Evolutionary conservation across 179 eudicot species (phyloP), one percentile per base, ranked within the genome.

Genomic region (Drosera spatulata): DNA sequence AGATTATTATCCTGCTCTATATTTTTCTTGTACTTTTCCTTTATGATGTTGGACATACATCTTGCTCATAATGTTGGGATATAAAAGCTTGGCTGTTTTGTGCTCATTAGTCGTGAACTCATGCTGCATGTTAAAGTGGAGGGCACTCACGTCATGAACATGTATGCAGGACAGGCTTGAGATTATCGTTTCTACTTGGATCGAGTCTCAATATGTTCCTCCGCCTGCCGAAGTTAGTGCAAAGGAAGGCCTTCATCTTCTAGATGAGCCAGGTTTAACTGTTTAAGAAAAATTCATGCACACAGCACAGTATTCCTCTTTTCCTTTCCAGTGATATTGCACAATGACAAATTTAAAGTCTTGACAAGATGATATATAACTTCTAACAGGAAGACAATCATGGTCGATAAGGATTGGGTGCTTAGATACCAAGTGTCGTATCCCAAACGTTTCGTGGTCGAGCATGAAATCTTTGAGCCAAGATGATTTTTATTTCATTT

Each of bases 221-320:
- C 79, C 99, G 50, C 99, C 96, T 13, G 95, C 95, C 61, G 90
- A 93, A 79, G 95, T 88, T 59, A 93, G 99, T 72, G 64, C 72
- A 69, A 71, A 69, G 73, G 96, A 93, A 82, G 96, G 96, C 12
- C 65, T 86, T 58, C 68, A 70, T 73, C 78, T 89, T 60, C 67
- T 75, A 39, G 64, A 76, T 51, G 69, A 51, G 61, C 71, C 67
- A 73, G 94, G 95, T 93, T 22, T 22, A 22, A 22, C 33, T 22
- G 61, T 69, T 74, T 54, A 75, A 47, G 9, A 9, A 56, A 38
- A 43, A 43, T 4, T 4, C 45, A 43, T 4, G 8, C 5, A 43
- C 45, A 43, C 5, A 4, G 45, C 8, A 4, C 8, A 7, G 8
- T 43, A 43, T 43, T 43, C 8, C 45, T 7, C 45, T 15, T 33